Evolutionary conservation across 352 stramenopile genomes (phyloP).

Genomic region (Phytophthora melonis): DNA sequence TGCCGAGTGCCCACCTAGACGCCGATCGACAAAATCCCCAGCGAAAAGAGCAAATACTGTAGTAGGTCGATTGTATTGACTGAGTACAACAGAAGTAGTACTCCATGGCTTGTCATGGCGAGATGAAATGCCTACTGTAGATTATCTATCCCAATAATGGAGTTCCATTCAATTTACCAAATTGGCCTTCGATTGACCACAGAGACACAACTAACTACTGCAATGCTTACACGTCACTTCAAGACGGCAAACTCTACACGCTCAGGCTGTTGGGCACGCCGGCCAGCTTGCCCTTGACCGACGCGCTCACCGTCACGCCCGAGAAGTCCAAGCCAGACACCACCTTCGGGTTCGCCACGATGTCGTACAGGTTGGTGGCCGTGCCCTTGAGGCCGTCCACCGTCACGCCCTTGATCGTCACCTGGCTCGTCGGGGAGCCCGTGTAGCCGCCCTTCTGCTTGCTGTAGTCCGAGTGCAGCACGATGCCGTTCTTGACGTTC

Average conservation of each 20-base stretch:
- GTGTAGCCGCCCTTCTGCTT: conserved; percentile 35
- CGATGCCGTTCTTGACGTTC: conserved; percentile 28
- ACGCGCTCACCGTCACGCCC: conserved; percentile 14
- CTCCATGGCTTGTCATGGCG: too few relatives aligned
- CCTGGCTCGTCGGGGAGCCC: conserved; percentile 22
- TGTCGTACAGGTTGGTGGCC: conserved; percentile 35
- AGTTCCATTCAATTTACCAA: neutral
- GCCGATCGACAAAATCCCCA: too few relatives aligned
- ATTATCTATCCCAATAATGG: too few relatives aligned
- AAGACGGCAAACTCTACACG: neutral
- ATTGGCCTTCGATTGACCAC: neutral
- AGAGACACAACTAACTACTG: neutral
- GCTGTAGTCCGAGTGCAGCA: conserved; percentile 27
- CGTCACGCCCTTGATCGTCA: conserved; percentile 15
- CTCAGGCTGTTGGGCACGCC: conserved; percentile 24
- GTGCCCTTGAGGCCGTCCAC: conserved; percentile 28
- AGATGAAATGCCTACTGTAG: too few relatives aligned
- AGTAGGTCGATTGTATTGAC: too few relatives aligned
- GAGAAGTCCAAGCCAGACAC: conserved; percentile 32
- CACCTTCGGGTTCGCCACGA: conserved; percentile 31
- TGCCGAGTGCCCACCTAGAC: too few relatives aligned
- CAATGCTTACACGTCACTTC: too few relatives aligned
- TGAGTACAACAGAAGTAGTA: too few relatives aligned
- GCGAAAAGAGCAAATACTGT: too few relatives aligned
- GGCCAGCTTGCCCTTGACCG: conserved; percentile 14